Evolutionary conservation across 805 yeast genomes (phyloP).

Genomic region (Candida orba): DNA sequence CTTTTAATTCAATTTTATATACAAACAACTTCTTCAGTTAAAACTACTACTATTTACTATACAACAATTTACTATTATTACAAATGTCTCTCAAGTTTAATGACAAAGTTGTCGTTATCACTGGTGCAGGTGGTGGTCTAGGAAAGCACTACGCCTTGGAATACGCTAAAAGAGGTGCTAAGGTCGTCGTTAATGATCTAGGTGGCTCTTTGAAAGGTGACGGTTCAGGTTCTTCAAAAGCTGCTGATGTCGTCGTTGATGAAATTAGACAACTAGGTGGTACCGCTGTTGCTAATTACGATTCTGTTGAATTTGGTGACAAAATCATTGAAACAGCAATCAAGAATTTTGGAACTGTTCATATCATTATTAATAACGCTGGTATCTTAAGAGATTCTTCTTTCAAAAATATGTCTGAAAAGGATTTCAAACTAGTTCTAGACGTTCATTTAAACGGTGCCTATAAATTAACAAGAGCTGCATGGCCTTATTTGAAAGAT

Average conservation of each 20-base stretch:
- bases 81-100: conserved; percentile 42
- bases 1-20: background rate
- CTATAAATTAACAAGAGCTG: conserved; percentile 74
- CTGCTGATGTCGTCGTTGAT: conserved; percentile 85
- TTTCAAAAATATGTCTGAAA: conserved; percentile 77
- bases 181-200: conserved; percentile 90
- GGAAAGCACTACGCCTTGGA: conserved; percentile 85
- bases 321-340: conserved; percentile 82
- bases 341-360: conserved; percentile 81
- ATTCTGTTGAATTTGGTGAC: conserved; percentile 81
- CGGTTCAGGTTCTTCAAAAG: conserved; percentile 53
- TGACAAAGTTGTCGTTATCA: conserved; percentile 83
- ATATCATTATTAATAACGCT: conserved; percentile 86
- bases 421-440: conserved; percentile 71
- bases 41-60: too few species aligned
- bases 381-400: conserved; percentile 88
- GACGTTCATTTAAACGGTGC: conserved; percentile 91
- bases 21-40: too few species aligned
- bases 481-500: conserved; percentile 83
- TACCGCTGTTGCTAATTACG: conserved; percentile 87
- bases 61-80: background rate
- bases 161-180: conserved; percentile 87
- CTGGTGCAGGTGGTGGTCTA: conserved; percentile 97
- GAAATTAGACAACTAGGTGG: conserved; percentile 78
- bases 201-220: conserved; percentile 79